Conservation (phyloP, 495 filamentous ascomycete genomes). For the Penicillium verhagenii region DNA sequence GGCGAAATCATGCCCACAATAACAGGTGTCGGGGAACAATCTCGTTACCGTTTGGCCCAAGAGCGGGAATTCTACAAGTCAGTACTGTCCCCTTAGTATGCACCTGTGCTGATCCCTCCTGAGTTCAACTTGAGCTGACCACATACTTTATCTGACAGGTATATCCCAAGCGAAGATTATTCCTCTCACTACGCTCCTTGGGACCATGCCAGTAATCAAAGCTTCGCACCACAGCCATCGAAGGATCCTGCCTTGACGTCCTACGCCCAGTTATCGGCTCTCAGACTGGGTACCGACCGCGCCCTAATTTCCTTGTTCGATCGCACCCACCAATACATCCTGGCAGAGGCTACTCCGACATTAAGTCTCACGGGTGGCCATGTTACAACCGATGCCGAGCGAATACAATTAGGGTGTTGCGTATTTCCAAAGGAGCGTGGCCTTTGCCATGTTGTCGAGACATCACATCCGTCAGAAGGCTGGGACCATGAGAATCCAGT, state of each 20-base stretch:
- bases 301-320: slow-evolving; percentile 59
- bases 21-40: not conserved
- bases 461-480: not conserved
- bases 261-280: slow-evolving; percentile 59
- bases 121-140: not conserved
- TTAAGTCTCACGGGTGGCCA: slow-evolving; percentile 32
- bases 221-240: slow-evolving; percentile 26
- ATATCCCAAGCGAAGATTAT: slow-evolving; percentile 11
- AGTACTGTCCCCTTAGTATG: not conserved
- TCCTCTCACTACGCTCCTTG: slow-evolving; percentile 8
- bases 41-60: not conserved
- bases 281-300: slow-evolving; percentile 51
- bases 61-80: slow-evolving; percentile 6
- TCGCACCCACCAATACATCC: slow-evolving; percentile 51
- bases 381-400: slow-evolving; percentile 22
- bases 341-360: slow-evolving; percentile 57
- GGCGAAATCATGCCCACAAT: not conserved
- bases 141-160: slow-evolving; percentile 12
- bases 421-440: slow-evolving; percentile 41
- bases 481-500: not conserved
- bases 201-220: slow-evolving; percentile 10
- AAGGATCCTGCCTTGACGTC: slow-evolving; percentile 57
- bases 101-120: no score
- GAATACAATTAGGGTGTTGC: slow-evolving; percentile 40
- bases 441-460: slow-evolving; percentile 44